Base-by-base conservation (phyloP, 2,329 filamentous ascomycete genomes). In the Coniochaeta prunicola region DNA sequence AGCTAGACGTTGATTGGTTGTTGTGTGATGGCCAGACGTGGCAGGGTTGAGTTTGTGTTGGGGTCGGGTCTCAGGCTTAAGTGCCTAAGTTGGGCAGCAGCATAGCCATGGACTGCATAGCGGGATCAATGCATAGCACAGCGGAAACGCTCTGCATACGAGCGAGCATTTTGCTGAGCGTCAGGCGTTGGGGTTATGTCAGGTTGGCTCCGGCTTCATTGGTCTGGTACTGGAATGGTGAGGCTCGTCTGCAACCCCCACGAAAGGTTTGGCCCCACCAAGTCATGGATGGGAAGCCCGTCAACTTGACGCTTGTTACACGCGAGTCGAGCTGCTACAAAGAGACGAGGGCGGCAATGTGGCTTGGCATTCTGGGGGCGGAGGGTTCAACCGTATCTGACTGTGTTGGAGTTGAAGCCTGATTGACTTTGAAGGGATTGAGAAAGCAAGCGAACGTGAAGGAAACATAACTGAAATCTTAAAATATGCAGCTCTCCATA, bases 1-100 rank as follows among this genome's bases (percentile, higher is more conserved):
- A 45, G 65, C 63, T 56, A 57, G 64, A 54, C 65, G 64, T 36
- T 62, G 58, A 62, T 55, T 21, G 26, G 19, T 45, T 31, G 42
- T 24, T 50, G 45, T 26, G 17, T 50, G 45, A 28, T 28, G 24
- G 13, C 13, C 12, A 9, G n/a, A 26, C 24, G 30, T 24, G 17
- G 5, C 24, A 26, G 17, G 40, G 40, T 6, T 50, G 24, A 17
- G n/a, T 12, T 7, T 28, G 21, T 15, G 21, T 28, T 21, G 45
- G 45, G 28, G 21, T 50, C n/a, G 45, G n/a, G 21, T 17, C 8
- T 50, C 21, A 26, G 3, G 21, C 24, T 17, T 30, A 4, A 12
- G 17, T n/a, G 19, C 40, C 19, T 6, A 30, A 50, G 45, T 50
- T 50, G 45, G 45, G 45, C 45, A 50, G 24, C 45, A 28, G 24